Evolutionary conservation across 1,284 basidiomycete species (phyloP).

Genomic region (Kalmanozyma brasiliensis): DNA sequence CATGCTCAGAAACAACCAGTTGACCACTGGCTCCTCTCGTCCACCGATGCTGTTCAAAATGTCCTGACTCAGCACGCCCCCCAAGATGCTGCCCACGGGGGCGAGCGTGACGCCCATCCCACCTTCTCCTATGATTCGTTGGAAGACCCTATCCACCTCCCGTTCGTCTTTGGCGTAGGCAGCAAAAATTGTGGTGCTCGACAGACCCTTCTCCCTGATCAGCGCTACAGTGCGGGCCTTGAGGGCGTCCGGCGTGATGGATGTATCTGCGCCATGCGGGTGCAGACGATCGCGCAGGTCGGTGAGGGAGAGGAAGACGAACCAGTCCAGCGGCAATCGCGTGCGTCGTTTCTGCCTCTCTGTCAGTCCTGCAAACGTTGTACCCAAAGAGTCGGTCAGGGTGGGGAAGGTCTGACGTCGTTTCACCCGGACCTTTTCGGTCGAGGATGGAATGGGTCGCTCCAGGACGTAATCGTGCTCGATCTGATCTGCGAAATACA

Average conservation of each 20-base stretch:
- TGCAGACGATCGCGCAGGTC: constrained; percentile 16
- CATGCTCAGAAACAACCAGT: constrained; percentile 90
- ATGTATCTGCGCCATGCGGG: background rate
- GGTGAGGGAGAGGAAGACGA: constrained; percentile 23
- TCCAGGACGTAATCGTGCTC: constrained; percentile 86
- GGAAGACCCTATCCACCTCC: constrained; percentile 21
- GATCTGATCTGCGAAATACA: constrained; percentile 91
- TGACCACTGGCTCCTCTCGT: constrained; percentile 89
- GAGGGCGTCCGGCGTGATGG: constrained; percentile 8
- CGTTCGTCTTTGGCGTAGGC: background rate
- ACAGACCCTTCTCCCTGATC: constrained; percentile 32
- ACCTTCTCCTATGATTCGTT: constrained; percentile 68
- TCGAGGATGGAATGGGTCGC: constrained; percentile 61
- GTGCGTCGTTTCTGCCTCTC: constrained; percentile 22
- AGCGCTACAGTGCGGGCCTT: constrained; percentile 12
- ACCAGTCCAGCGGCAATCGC: constrained; percentile 29
- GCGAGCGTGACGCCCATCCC: constrained; percentile 79
- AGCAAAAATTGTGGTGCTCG: constrained; percentile 9
- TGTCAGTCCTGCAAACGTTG: constrained; percentile 75
- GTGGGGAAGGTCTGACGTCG: constrained; percentile 78
- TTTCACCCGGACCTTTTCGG: constrained; percentile 71
- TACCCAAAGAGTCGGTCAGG: constrained; percentile 72
- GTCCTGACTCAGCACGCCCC: constrained; percentile 93
- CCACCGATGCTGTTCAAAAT: constrained; percentile 89
- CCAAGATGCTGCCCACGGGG: constrained; percentile 84